Conservation (phyloP, 2,329 filamentous ascomycete genomes). For the Aspergillus melleus region DNA sequence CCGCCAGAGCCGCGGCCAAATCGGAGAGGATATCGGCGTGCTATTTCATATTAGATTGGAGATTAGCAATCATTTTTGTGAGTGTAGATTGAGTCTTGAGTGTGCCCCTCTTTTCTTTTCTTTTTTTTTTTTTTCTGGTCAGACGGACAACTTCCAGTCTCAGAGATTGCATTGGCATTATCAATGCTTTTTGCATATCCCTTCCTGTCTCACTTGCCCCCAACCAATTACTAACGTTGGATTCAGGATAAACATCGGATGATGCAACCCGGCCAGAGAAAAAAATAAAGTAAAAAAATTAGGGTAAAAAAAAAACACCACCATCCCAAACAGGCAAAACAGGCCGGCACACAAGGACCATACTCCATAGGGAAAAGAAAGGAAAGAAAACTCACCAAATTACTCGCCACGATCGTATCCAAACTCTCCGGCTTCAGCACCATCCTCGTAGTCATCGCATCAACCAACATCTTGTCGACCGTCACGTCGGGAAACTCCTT, state of each 20-base stretch:
- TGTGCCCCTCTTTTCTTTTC: no score
- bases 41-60: conserved; percentile 17
- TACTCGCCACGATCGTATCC: conserved; percentile 65
- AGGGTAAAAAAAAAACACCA: neutral
- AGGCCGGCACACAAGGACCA: neutral
- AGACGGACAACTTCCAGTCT: neutral
- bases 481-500: conserved; percentile 61
- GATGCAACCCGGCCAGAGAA: neutral
- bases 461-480: conserved; percentile 66
- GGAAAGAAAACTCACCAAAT: conserved; percentile 41
- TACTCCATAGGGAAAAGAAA: no score
- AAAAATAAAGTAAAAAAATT: neutral
- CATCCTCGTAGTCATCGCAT: conserved; percentile 67
- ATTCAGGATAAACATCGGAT: neutral
- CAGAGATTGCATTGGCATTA: neutral
- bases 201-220: neutral
- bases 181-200: neutral
- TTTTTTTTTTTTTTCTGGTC: neutral
- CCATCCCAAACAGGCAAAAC: neutral
- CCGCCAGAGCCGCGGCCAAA: conserved; percentile 67
- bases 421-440: conserved; percentile 59
- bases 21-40: conserved; percentile 69
- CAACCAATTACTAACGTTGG: neutral
- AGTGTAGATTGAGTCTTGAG: no score
- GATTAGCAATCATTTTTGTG: neutral